Evolutionary conservation across 345 rosid species (phyloP).

Genomic region (Linum usitatissimum): DNA sequence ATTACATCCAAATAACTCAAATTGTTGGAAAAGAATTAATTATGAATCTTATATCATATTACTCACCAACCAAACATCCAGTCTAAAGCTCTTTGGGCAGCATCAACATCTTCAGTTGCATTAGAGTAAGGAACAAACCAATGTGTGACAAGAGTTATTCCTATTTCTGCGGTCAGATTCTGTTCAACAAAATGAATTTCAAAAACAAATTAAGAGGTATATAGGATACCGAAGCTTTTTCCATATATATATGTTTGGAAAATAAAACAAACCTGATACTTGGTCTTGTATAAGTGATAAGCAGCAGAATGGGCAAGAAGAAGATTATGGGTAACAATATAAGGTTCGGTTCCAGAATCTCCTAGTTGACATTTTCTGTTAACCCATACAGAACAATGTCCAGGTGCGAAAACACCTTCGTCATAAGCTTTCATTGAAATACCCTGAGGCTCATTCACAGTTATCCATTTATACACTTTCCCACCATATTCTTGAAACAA

Average conservation of each 20-base stretch:
- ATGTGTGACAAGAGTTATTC: constrained; percentile 51
- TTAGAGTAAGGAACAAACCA: constrained; percentile 75
- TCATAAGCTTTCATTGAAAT: constrained; percentile 7
- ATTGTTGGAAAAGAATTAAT: too few species aligned
- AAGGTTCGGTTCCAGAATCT: constrained; percentile 14
- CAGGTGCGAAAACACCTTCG: constrained; percentile 1
- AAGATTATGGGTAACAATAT: constrained; percentile 10
- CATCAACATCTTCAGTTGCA: constrained; percentile 40
- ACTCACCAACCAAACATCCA: constrained; percentile 83
- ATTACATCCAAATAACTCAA: too few species aligned
- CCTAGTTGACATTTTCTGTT: constrained; percentile 2
- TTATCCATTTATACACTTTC: constrained; percentile 32
- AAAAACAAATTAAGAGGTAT: too few species aligned
- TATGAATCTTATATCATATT: too few species aligned
- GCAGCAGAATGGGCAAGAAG: constrained; percentile 22
- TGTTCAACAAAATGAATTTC: too few species aligned
- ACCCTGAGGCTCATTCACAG: constrained; percentile 14
- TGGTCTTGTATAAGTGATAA: constrained; percentile 4
- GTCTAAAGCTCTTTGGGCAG: constrained; percentile 68
- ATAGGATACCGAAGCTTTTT: too few species aligned
- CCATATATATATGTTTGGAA: too few species aligned
- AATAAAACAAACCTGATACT: constrained; percentile 2
- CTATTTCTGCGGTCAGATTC: constrained; percentile 27
- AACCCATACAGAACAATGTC: constrained; percentile 8
- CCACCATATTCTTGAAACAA: background rate